Percentiles rank a stretch among this genome's conserved stretches.
Evolutionary conservation across 208 protist species (phyloP).

Genomic region (Wallacemonas sp.): DNA sequence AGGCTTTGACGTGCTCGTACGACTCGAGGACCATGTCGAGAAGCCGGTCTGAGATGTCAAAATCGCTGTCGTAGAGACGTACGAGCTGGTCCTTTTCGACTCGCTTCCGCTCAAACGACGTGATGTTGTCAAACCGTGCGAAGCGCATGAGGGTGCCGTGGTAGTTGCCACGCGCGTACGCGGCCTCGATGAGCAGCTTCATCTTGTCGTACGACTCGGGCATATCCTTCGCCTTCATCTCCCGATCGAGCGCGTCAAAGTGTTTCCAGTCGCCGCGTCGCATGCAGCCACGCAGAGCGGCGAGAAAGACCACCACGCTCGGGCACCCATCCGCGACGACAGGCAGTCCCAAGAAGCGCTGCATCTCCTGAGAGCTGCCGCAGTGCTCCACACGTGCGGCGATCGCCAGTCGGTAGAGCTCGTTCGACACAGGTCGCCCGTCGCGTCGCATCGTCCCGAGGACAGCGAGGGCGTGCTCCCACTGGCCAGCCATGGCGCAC

Average conservation of each 20-base stretch:
- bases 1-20: constrained; percentile 44
- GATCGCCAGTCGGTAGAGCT: constrained; percentile 46
- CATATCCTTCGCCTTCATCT: constrained; percentile 60
- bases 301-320: constrained; percentile 45
- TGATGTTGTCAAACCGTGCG: constrained; percentile 63
- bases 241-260: constrained; percentile 50
- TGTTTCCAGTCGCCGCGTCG: constrained; percentile 52
- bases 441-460: constrained; percentile 54
- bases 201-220: constrained; percentile 78
- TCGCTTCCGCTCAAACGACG: constrained; percentile 48
- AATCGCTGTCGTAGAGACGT: constrained; percentile 58
- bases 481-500: constrained; percentile 54
- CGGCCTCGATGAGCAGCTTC: constrained; percentile 64
- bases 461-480: constrained; percentile 52
- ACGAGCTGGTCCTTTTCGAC: constrained; percentile 44
- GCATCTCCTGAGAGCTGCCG: constrained; percentile 29
- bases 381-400: constrained; percentile 44
- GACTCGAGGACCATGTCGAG: constrained; percentile 68
- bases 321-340: constrained; percentile 28
- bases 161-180: constrained; percentile 46
- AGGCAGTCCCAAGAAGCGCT: constrained; percentile 37
- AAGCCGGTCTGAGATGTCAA: constrained; percentile 44
- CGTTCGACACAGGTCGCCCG: constrained; percentile 46
- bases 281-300: constrained; percentile 64
- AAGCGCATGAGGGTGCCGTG: constrained; percentile 67